Evolutionary conservation across 495 filamentous ascomycete species (phyloP), one percentile per base, ranked within the genome.

Genomic region (Acidiella bohemica): DNA sequence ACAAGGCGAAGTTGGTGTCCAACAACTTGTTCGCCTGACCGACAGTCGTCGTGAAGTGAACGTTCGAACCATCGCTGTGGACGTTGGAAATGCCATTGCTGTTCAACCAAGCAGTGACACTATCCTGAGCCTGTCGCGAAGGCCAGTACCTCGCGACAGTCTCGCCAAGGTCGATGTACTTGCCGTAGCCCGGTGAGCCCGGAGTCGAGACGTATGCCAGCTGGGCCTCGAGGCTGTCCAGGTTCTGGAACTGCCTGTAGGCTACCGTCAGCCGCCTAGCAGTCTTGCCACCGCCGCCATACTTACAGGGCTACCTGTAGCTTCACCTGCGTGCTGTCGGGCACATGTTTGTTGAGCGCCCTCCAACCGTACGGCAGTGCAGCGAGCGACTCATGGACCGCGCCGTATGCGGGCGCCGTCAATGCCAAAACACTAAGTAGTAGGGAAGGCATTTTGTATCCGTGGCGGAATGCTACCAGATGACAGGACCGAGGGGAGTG

Each of bases 151-250:
- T 39, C 5, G 47, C 49, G 32, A 55, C 56, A 22, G 62, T 44
- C 28, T 64, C 54, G 14, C 74, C 64, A n/a, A 67, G 63, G 37
- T 65, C 69, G 64, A 84, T 66, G 42, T 82, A 71, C 33, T 69
- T 56, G 1, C 80, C 80, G 54, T 83, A 83, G 3, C 55, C 61
- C 2, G 63, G 56, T 45, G 78, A 67, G 3, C 62, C 63, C 3
- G 79, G 80, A 3, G 71, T 75, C 13, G 76, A 76, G 22, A 84
- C 62, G 7, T 76, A 67, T 23, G 75, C 60, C 17, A 81, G 65
- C 14, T 59, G 66, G 41, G 73, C 60, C 53, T 83, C 76, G 27
- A 83, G 42, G 19, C 25, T 13, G 23, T 46, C 36, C 9, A 46
- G 25, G 14, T 40, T 39, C 17, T 35, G 42, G 26, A 32, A 40